These are phyloP conservation scores for Coprinopsis cinerea DNA, from an alignment of 768 basidiomycete species.

Conservation along the genomic window DNA sequence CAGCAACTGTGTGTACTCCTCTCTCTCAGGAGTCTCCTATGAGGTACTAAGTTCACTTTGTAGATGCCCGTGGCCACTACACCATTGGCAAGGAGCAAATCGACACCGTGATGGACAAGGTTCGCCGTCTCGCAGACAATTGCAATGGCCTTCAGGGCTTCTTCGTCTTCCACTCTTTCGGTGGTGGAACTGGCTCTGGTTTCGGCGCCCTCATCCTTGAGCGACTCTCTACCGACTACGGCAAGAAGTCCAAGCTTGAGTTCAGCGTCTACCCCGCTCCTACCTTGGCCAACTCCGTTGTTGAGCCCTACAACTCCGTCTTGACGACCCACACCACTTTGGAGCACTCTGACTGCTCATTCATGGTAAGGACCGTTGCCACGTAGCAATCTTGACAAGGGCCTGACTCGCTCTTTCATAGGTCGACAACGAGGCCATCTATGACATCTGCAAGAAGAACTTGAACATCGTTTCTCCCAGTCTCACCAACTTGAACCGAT, in stretches of 20 bases:
- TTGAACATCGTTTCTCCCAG: conserved; percentile 80
- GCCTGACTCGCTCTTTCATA: conserved; percentile 20
- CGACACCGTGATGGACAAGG: conserved; percentile 92
- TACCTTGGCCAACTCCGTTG: conserved; percentile 90
- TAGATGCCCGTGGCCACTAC: conserved; percentile 97
- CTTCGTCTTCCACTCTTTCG: conserved; percentile 99
- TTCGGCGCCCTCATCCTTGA: conserved; percentile 96
- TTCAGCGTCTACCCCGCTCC: conserved; percentile 97
- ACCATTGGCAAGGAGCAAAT: conserved; percentile 98
- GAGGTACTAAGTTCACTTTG: conserved; percentile 12
- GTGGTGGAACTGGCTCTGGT: conserved; percentile 97
- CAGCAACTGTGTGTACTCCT: conserved; percentile 81
- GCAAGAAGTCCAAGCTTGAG: conserved; percentile 98
- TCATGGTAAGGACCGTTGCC: conserved; percentile 69
- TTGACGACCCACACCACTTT: conserved; percentile 98
- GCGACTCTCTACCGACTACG: conserved; percentile 93
- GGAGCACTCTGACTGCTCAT: conserved; percentile 99
- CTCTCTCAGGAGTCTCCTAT: conserved; percentile 9
- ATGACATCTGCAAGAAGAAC: conserved; percentile 98
- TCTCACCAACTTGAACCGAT: conserved; percentile 89
- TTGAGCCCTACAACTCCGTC: conserved; percentile 98
- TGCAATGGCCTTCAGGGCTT: conserved; percentile 97
- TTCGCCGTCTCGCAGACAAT: conserved; percentile 93
- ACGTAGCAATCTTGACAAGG: background rate
- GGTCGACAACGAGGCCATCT: conserved; percentile 99